phyloP scores from a whole-genome alignment of 1,139 yeast genomes.

The Blastobotrys malaysiensis region DNA sequence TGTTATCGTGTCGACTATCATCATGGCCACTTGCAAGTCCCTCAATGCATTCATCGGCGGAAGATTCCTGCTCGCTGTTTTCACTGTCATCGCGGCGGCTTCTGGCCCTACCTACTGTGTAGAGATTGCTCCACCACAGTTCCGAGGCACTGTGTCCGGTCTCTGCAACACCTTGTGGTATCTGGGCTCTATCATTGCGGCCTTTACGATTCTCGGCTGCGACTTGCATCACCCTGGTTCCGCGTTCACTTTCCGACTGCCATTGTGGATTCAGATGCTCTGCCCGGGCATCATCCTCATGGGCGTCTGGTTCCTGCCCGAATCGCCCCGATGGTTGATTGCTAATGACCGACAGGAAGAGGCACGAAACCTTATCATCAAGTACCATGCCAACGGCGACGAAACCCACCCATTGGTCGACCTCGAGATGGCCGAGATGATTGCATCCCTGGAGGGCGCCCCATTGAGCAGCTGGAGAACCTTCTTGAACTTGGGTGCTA shows the following conservation, averaged over 20 bases:
- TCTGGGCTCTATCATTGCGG: conserved; percentile 13
- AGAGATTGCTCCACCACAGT: conserved; percentile 21
- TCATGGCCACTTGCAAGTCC: conserved; percentile 9
- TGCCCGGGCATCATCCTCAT: conserved; percentile 11
- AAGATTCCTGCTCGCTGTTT: conserved; percentile 11
- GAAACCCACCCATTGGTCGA: conserved; percentile 15
- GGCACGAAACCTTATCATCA: conserved; percentile 19
- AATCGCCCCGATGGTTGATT: conserved; percentile 13
- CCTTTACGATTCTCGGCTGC: conserved; percentile 11
- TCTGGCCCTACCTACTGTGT: conserved; percentile 19
- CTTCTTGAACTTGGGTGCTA: conserved; percentile 25
- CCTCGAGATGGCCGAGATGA: conserved; percentile 20
- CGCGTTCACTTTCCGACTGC: conserved; percentile 9
- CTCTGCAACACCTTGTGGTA: conserved; percentile 13
- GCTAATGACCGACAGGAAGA: conserved; percentile 26
- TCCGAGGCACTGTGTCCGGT: conserved; percentile 19
- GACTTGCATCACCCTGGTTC: conserved; percentile 3
- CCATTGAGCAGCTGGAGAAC: conserved; percentile 4
- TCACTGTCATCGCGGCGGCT: conserved; percentile 8
- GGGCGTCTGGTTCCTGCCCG: conserved; percentile 10
- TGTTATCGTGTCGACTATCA: conserved; percentile 14
- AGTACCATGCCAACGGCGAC: conserved; percentile 25
- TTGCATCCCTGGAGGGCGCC: conserved; percentile 17
- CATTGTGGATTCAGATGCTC: conserved; percentile 13
- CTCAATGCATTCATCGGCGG: conserved; percentile 13